phyloP scores from a whole-genome alignment of 768 basidiomycete species.

The Leccinellum luteum region DNA sequence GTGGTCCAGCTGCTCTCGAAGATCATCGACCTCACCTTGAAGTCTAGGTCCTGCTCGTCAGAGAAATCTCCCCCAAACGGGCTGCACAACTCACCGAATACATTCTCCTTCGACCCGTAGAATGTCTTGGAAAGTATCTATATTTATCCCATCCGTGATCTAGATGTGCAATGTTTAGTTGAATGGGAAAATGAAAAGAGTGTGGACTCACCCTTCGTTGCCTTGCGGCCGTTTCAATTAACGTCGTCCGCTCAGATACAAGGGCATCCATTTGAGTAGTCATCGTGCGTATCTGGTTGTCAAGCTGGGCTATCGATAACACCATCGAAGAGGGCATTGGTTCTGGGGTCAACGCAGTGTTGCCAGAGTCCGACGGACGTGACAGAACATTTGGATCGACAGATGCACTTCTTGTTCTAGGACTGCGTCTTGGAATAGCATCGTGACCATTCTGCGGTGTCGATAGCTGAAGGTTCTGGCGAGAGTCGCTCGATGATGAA shows the following conservation, averaged over 20 bases:
- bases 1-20: slow-evolving; percentile 32
- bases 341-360: not conserved
- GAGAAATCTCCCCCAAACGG: not conserved
- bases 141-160: slow-evolving; percentile 16
- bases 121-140: slow-evolving; percentile 23
- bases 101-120: slow-evolving; percentile 36
- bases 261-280: slow-evolving; percentile 37
- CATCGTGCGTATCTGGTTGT: slow-evolving; percentile 36
- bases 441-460: not conserved
- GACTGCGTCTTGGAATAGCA: not conserved
- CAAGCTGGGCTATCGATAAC: slow-evolving; percentile 30
- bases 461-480: not conserved
- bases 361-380: not conserved
- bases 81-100: slow-evolving; percentile 26
- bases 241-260: slow-evolving; percentile 34
- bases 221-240: slow-evolving; percentile 24
- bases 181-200: not conserved
- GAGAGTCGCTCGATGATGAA: not conserved
- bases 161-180: not conserved
- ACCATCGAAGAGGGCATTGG: slow-evolving; percentile 6
- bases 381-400: slow-evolving; percentile 17
- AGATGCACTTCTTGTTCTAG: slow-evolving; percentile 22
- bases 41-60: slow-evolving; percentile 24
- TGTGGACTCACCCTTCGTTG: slow-evolving; percentile 22
- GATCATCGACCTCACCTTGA: slow-evolving; percentile 25